phyloP scores from a whole-genome alignment of 495 filamentous ascomycete species.

The Podospora sp. region DNA sequence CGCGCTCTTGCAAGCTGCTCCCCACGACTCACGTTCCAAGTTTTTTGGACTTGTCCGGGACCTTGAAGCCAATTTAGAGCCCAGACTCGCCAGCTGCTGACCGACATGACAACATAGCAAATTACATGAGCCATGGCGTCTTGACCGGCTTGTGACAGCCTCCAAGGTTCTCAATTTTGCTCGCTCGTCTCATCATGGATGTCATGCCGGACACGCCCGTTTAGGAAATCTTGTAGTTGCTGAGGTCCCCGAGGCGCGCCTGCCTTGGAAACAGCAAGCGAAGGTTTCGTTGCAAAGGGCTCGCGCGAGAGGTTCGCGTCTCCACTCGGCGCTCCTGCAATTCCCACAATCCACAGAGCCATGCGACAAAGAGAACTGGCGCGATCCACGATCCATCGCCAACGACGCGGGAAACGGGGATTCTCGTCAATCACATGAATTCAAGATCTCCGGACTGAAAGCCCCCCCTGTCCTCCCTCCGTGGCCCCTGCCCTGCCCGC shows the following conservation, averaged over 20 bases:
- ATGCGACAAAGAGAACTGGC: slow-evolving; percentile 15
- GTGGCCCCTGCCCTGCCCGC: too few relatives aligned
- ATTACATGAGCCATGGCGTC: not conserved
- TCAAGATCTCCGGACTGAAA: slow-evolving; percentile 15
- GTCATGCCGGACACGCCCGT: not conserved
- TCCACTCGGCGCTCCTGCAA: slow-evolving; percentile 17
- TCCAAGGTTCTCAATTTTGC: not conserved
- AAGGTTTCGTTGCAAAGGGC: not conserved
- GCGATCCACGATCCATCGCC: slow-evolving; percentile 19
- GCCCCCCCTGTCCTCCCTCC: not conserved
- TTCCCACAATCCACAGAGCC: slow-evolving; percentile 21
- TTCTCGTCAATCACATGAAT: slow-evolving; percentile 17
- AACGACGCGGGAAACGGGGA: not conserved
- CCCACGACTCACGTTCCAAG: slow-evolving; percentile 3
- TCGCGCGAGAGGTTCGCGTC: slow-evolving; percentile 4
- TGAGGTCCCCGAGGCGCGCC: not conserved
- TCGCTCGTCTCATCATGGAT: not conserved
- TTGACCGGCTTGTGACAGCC: not conserved
- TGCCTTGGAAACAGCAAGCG: not conserved
- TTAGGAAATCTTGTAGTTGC: not conserved
- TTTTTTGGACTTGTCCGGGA: too few relatives aligned
- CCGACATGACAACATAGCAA: not conserved
- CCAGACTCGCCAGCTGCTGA: not conserved
- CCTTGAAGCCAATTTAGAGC: not conserved
- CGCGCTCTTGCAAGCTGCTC: not conserved